Percentiles rank a stretch among this genome's conserved stretches.
These are phyloP conservation scores for Ramaria sp. DNA, from an alignment of 768 basidiomycete genomes.

Conservation along the genomic window DNA sequence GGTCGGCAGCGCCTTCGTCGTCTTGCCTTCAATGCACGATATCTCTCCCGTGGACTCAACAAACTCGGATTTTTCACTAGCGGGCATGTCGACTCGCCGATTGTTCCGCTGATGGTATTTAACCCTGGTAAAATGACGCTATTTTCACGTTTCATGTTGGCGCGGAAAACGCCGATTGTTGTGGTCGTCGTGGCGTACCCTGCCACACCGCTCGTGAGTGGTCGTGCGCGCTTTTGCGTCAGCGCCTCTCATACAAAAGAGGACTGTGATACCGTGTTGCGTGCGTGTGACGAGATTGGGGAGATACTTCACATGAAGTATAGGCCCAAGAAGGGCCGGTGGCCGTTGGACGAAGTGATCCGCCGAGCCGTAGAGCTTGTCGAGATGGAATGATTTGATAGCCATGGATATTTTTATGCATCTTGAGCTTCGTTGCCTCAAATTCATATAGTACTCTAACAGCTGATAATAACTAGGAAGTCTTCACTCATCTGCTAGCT, in stretches of 20 bases:
- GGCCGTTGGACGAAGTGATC: constrained; percentile 69
- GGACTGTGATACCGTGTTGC: constrained; percentile 79
- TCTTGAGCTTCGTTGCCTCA: no score
- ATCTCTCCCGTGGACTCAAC: constrained; percentile 74
- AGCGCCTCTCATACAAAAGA: constrained; percentile 95
- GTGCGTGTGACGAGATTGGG: constrained; percentile 88
- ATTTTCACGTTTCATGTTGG: constrained; percentile 83
- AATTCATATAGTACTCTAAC: no score
- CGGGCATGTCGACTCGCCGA: constrained; percentile 83
- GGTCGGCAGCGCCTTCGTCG: constrained; percentile 74
- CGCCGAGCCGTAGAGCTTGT: constrained; percentile 69
- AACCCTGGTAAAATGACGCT: constrained; percentile 89
- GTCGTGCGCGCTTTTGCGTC: constrained; percentile 87
- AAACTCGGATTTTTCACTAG: constrained; percentile 97
- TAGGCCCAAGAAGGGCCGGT: constrained; percentile 49
- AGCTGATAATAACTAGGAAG: no score
- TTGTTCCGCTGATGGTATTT: constrained; percentile 88
- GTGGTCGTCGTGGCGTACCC: constrained; percentile 88
- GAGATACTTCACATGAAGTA: constrained; percentile 86
- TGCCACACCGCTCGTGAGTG: constrained; percentile 81
- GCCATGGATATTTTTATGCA: no score
- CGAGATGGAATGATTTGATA: constrained; percentile 18
- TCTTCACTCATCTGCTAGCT: no score
- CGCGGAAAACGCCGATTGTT: constrained; percentile 66
- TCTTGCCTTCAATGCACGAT: constrained; percentile 91